A percentile compares a stretch with the other conserved stretches of the same genome.
Conservation (phyloP, 192 early-diverging fungal genomes). For the Linnemannia hyalina region DNA sequence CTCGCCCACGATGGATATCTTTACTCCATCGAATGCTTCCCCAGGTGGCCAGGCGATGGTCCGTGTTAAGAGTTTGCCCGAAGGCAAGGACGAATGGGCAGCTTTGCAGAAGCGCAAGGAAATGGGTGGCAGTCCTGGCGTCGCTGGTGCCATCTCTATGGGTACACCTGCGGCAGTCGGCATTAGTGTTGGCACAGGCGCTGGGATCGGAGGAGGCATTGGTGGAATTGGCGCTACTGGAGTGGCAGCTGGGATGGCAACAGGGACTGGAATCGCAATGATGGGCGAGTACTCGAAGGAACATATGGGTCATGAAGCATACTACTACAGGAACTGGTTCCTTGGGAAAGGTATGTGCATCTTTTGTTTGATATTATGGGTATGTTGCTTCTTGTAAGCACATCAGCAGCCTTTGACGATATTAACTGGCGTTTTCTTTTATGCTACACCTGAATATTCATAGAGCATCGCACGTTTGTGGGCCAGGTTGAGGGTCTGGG, state of each 20-base stretch:
- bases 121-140: constrained; percentile 7
- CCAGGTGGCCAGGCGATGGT: constrained; percentile 8
- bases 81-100: constrained; percentile 39
- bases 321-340: constrained; percentile 79
- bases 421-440: too few species aligned
- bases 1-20: background rate
- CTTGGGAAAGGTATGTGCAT: constrained; percentile 70
- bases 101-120: constrained; percentile 35
- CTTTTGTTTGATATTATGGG: too few species aligned
- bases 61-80: constrained; percentile 34
- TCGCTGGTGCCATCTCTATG: constrained; percentile 17
- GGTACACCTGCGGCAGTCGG: background rate
- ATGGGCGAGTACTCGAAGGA: constrained; percentile 44
- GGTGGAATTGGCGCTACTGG: constrained; percentile 1
- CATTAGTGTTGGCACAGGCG: background rate
- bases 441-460: background rate
- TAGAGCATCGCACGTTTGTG: constrained; percentile 56
- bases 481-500: constrained; percentile 66
- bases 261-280: constrained; percentile 12
- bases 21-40: background rate
- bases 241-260: background rate
- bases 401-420: too few species aligned
- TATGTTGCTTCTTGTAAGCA: too few species aligned
- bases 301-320: constrained; percentile 52
- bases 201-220: background rate